Base-by-base conservation (phyloP, 352 stramenopile species). In the Globisporangium nagaii region DNA sequence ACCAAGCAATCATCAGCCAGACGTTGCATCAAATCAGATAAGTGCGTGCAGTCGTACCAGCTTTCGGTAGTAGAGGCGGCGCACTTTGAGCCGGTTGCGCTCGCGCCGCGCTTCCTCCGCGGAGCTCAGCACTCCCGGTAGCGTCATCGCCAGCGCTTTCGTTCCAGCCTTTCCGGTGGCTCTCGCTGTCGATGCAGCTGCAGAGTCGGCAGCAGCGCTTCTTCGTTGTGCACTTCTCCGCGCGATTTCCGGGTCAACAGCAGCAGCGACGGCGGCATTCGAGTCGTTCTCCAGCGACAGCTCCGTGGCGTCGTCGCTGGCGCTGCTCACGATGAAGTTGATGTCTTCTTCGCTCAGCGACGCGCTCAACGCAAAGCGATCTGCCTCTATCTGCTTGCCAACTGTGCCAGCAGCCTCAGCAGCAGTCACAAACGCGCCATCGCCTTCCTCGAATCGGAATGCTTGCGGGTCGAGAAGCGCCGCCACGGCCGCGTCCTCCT, bases 11-110 rank as follows among this genome's bases (percentile, higher is more conserved):
- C n/a, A 27, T 12, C 25, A 17, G 17, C 24, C 4, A 24, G 4
- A 46, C 13, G 6, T 4, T 19, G 22, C 4, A 56, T 3, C 10
- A 12, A 41, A 11, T 35, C 11, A 55, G n/a, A n/a, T n/a, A n/a
- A n/a, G n/a, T n/a, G n/a, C n/a, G n/a, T n/a, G n/a, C n/a, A n/a
- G n/a, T n/a, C 41, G 43, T 44, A 56, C 56, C 30, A 63, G 48
- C 20, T 63, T 63, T 35, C 56, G 49, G 27, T 63, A 53, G 48
- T 63, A 63, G 30, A 58, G 43, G 4, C 56, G 56, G 4, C 56
- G 56, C 20, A 56, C 56, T 53, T 57, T 56, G 20, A 63, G 34
- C 3, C 56, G 48, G 27, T 63, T 56, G 32, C 49, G 56, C 40
- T 57, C 42, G 40, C 56, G 56, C 2, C 48, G 56, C 28, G 47